Conservation (phyloP, 2,329 filamentous ascomycete genomes). For the Ophiostoma australiae region DNA sequence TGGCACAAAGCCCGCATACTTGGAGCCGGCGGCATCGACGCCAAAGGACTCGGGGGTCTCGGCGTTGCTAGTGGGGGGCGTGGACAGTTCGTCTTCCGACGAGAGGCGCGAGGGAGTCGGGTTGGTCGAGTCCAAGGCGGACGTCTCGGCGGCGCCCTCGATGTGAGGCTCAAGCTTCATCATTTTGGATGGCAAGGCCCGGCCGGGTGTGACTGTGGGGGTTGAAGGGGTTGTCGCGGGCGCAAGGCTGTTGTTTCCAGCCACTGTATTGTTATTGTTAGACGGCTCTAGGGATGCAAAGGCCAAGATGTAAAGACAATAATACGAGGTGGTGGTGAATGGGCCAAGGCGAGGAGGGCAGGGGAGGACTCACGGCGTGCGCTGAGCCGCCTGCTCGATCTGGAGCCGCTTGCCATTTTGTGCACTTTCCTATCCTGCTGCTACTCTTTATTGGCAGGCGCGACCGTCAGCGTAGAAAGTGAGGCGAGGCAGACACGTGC, state of each 20-base stretch:
- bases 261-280: conserved; percentile 1
- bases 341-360: background rate
- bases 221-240: background rate
- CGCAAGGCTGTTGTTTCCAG: background rate
- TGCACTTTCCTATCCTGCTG: background rate
- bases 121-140: conserved; percentile 36
- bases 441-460: background rate
- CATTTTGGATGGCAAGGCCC: background rate
- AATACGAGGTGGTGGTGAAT: background rate
- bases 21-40: conserved; percentile 23
- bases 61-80: conserved; percentile 42
- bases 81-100: conserved; percentile 40
- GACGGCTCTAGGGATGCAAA: background rate
- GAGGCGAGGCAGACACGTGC: background rate
- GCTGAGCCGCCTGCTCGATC: conserved; percentile 18
- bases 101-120: conserved; percentile 35
- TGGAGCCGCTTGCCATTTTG: conserved; percentile 4
- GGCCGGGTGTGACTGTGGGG: conserved; percentile 19
- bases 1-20: conserved; percentile 2
- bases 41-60: conserved; percentile 37
- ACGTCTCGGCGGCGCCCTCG: conserved; percentile 29
- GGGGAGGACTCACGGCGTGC: conserved; percentile 17
- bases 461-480: background rate
- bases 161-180: background rate
- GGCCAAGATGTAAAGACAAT: background rate